Percentiles rank a stretch among this genome's conserved stretches.
Conservation (phyloP, 176 grass and related monocot genomes). For the Oryza punctata region DNA sequence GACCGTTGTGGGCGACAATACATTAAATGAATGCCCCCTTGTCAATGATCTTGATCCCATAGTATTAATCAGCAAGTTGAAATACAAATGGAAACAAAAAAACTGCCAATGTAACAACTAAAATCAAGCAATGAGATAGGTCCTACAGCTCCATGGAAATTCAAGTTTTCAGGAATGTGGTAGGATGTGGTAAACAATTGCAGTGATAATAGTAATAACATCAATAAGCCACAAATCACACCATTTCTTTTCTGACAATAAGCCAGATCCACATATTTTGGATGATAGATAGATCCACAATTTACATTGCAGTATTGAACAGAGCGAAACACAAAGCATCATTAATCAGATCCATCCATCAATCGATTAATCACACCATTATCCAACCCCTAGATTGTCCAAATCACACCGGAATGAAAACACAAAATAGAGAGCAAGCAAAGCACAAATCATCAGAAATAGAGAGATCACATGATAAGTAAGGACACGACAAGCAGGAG, state of each 20-base stretch:
- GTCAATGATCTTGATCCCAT: not conserved
- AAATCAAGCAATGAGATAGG: not conserved
- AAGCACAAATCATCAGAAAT: not conserved
- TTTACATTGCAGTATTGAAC: conserved; percentile 28
- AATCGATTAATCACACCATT: conserved; percentile 46
- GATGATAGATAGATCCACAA: not conserved
- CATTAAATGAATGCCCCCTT: not conserved
- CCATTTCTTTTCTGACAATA: not conserved
- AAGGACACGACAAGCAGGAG: conserved; percentile 9
- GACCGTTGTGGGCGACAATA: not conserved
- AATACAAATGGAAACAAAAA: not conserved
- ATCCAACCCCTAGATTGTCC: conserved; percentile 51
- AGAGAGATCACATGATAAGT: not conserved
- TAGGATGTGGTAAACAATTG: not conserved
- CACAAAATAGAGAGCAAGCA: not conserved
- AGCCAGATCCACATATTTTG: not conserved
- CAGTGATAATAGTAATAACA: not conserved
- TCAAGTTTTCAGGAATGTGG: not conserved
- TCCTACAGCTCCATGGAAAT: conserved; percentile 1
- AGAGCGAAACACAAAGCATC: conserved; percentile 5
- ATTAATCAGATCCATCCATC: conserved; percentile 35
- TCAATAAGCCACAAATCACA: not conserved
- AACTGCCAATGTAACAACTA: not conserved
- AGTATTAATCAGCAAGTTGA: not conserved
- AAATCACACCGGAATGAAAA: conserved; percentile 18